Evolutionary conservation across 768 basidiomycete species (phyloP).

Genomic region (Coprinopsis cinerea): DNA sequence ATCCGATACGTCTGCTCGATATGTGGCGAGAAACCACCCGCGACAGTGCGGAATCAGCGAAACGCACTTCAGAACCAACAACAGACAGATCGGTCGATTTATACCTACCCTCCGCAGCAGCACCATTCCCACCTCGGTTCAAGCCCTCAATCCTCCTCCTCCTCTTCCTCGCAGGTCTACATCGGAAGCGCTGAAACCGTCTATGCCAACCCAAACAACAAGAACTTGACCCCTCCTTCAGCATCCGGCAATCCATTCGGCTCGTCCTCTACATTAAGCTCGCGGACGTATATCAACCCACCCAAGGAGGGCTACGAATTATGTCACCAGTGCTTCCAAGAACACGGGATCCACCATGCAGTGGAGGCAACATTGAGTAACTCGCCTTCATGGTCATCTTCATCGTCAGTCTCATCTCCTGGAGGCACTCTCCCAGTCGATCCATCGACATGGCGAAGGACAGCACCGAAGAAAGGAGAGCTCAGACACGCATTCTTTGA

Average conservation of each 20-base stretch:
- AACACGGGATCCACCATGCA: slow-evolving; percentile 73
- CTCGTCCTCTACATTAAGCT: slow-evolving; percentile 21
- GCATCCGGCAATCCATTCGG: slow-evolving; percentile 28
- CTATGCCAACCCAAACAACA: slow-evolving; percentile 3
- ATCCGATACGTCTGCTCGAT: slow-evolving; percentile 87
- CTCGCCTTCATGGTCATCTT: slow-evolving; percentile 26
- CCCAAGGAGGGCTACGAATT: slow-evolving; percentile 66
- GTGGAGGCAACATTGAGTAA: slow-evolving; percentile 49
- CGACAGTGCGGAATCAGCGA: too few relatives aligned
- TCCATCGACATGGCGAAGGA: slow-evolving; percentile 55
- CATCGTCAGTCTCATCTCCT: neutral
- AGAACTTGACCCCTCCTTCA: neutral
- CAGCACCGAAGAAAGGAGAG: slow-evolving; percentile 72
- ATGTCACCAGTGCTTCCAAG: slow-evolving; percentile 74
- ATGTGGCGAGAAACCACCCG: slow-evolving; percentile 73
- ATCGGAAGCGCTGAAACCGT: slow-evolving; percentile 19
- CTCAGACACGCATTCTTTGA: slow-evolving; percentile 82
- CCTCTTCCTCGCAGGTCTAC: slow-evolving; percentile 34
- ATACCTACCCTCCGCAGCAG: slow-evolving; percentile 28
- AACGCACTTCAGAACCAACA: too few relatives aligned
- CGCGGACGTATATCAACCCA: slow-evolving; percentile 16
- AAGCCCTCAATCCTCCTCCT: slow-evolving; percentile 15
- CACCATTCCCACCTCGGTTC: neutral
- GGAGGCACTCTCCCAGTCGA: too few relatives aligned
- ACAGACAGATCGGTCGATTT: slow-evolving; percentile 21